Percentiles rank a stretch among this genome's conserved stretches.
These are phyloP conservation scores for Xylariaceae sp. DNA, from an alignment of 2,329 filamentous ascomycete species.

Conservation along the genomic window DNA sequence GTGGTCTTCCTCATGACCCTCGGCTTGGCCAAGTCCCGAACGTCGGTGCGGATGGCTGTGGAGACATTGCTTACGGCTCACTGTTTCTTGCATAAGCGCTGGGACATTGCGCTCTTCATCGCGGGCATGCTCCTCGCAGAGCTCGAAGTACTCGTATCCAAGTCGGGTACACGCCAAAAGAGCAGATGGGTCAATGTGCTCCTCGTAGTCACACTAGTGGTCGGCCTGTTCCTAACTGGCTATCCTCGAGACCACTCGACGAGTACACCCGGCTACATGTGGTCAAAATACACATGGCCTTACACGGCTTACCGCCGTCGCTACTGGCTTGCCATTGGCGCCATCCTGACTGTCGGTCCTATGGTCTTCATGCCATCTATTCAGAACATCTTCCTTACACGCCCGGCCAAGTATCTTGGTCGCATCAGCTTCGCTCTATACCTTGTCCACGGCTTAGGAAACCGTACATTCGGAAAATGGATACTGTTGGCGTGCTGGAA, in stretches of 20 bases:
- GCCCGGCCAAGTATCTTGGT: conserved; percentile 53
- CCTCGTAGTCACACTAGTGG: conserved; percentile 21
- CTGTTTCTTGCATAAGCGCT: conserved; percentile 28
- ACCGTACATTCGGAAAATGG: conserved; percentile 28
- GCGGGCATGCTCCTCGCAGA: conserved; percentile 30
- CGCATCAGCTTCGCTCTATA: conserved; percentile 58
- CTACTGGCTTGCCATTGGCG: conserved; percentile 30
- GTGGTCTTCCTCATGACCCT: conserved; percentile 32
- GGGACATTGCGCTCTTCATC: conserved; percentile 31
- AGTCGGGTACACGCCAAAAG: conserved; percentile 16
- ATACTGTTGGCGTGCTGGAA: conserved; percentile 29
- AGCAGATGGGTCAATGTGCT: conserved; percentile 21
- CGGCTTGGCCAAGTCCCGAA: conserved; percentile 27
- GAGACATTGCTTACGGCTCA: conserved; percentile 23
- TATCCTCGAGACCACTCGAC: conserved; percentile 29
- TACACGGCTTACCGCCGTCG: conserved; percentile 30
- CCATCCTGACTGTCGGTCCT: conserved; percentile 37
- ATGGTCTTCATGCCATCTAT: conserved; percentile 26
- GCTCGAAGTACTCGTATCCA: conserved; percentile 26
- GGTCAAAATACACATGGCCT: conserved; percentile 30
- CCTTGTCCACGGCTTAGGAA: conserved; percentile 51
- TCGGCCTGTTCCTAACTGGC: conserved; percentile 29
- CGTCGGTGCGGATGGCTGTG: conserved; percentile 26
- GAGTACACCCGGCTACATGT: conserved; percentile 27
- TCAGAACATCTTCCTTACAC: conserved; percentile 26